Base-by-base conservation (phyloP, 345 rosid genomes). In the Excoecaria agallocha region DNA sequence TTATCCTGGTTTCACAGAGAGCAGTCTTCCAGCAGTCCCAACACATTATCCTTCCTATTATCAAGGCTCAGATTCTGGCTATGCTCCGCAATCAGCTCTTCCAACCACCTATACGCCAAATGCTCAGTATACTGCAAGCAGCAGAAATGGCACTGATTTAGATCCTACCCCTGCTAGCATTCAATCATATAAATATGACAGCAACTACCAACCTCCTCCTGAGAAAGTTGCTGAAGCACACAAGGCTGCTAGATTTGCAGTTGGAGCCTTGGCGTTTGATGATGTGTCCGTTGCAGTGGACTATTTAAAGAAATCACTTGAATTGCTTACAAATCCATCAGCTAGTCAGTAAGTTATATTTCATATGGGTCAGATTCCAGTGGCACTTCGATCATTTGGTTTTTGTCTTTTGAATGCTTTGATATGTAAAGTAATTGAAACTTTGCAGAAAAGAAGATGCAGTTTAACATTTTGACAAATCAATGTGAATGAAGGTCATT, bases 171-270 rank as follows among this genome's bases (percentile, higher is more conserved):
- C 83, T 20, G 22, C 82, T 77, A 24, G 88, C 5, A 41, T 85
- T 45, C 82, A 85, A 76, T 75, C 83, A 55, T 88, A 84, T 83
- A 82, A 92, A 63, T 89, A 94, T 50, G 97, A 94, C 85, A 80
- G 87, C 77, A 91, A 86, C 79, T 91, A 91, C 86, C 88, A 83
- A 81, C 99, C 98, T n/a, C 80, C 91, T 37, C 90, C 98, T 6
- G 98, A 90, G 81, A 93, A 91, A 85, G 84, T 95, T 7, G 87
- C 90, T 0, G 98, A 91, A 80, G 99, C 99, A 64, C 99, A 87
- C 78, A 95, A 95, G 80, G 97, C 99, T 76, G 99, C 99, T 2
- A 87, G 96, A 83, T 93, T 95, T 76, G 99, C 99, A 0, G 99
- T 95, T 70, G 96, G 97, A 68, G 97, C 99, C 60, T 80, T 95